Percentiles rank a stretch among this genome's conserved stretches.
phyloP scores from a whole-genome alignment of 371 early-diverging fungal genomes.

The Neoconidiobolus thromboides region DNA sequence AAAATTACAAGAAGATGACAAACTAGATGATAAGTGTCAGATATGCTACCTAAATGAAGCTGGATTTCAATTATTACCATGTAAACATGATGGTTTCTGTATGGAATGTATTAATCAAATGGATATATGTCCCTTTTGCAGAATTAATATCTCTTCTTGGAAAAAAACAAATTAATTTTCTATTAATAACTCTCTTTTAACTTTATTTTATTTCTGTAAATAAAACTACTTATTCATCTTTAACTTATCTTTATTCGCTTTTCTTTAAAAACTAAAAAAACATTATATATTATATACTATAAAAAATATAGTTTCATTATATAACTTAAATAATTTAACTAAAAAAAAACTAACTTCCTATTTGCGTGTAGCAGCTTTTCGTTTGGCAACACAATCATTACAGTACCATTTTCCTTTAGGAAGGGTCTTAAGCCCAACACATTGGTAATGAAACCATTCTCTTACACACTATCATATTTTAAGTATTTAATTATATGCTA shows the following conservation, averaged over 20 bases:
- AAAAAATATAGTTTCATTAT: too few relatives aligned
- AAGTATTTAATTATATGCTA: background rate
- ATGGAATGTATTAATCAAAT: background rate
- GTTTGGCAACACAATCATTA: conserved; percentile 27
- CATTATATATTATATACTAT: too few relatives aligned
- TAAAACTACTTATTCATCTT: too few relatives aligned
- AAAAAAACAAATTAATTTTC: background rate
- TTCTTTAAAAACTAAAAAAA: too few relatives aligned
- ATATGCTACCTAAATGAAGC: background rate
- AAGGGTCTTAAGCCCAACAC: conserved; percentile 66
- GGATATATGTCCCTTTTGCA: background rate
- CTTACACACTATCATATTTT: conserved; percentile 43
- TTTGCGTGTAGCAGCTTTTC: background rate
- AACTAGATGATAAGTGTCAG: background rate
- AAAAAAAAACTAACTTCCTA: too few relatives aligned
- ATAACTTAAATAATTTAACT: too few relatives aligned
- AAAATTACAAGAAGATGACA: background rate
- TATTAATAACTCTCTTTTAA: too few relatives aligned
- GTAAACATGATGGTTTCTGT: background rate
- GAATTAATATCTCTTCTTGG: background rate
- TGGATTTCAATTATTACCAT: background rate
- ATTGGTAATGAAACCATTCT: conserved; percentile 92
- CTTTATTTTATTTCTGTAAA: too few relatives aligned
- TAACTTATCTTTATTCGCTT: too few relatives aligned
- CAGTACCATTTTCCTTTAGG: conserved; percentile 92